phyloP scores from a whole-genome alignment of 1,284 basidiomycete species.

The Cryptococcus sp. region DNA sequence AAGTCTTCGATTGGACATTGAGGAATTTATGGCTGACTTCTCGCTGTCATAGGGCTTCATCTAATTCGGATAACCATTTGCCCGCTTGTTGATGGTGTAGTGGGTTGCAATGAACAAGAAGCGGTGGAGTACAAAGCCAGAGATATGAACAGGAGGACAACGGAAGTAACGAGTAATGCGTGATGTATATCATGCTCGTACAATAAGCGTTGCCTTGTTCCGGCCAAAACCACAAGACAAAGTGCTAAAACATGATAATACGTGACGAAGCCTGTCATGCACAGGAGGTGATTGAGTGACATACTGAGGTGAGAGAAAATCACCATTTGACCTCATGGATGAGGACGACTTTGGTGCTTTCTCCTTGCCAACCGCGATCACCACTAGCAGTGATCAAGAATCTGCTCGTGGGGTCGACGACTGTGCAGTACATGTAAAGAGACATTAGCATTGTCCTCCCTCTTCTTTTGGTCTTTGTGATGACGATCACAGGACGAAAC shows the following conservation, averaged over 20 bases:
- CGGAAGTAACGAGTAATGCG: too few species aligned
- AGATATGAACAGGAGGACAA: too few species aligned
- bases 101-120: too few species aligned
- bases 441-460: neutral
- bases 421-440: conserved; percentile 54
- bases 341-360: conserved; percentile 82
- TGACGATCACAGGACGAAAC: neutral
- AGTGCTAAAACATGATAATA: too few species aligned
- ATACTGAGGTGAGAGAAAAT: too few species aligned
- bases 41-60: conserved; percentile 8
- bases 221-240: too few species aligned
- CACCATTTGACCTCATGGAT: conserved; percentile 78
- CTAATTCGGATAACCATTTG: neutral
- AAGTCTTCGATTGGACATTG: neutral
- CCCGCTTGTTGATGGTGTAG: too few species aligned
- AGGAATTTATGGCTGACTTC: neutral
- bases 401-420: conserved; percentile 78
- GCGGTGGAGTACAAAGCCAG: too few species aligned
- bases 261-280: too few species aligned
- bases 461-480: neutral
- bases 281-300: too few species aligned
- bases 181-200: too few species aligned
- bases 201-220: too few species aligned
- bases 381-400: conserved; percentile 92
- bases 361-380: conserved; percentile 91